Conservation (phyloP, 257 asterid genomes). For the Craterostigma plantagineum region DNA sequence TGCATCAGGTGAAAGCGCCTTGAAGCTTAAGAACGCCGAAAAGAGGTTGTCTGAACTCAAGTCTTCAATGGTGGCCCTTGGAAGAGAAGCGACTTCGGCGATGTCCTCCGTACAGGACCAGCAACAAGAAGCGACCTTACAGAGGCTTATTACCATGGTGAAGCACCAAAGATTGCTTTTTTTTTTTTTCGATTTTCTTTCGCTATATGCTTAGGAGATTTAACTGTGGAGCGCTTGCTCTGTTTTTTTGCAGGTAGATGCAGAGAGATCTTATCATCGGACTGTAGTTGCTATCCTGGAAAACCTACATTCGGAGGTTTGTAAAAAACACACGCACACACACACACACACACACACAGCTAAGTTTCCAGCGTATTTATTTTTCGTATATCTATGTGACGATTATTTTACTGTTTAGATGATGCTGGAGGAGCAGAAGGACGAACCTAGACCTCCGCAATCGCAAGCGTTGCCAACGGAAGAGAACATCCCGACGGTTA, state of each 20-base stretch:
- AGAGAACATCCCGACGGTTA: slow-evolving; percentile 15
- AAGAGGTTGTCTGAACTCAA: slow-evolving; percentile 53
- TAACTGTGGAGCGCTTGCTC: neutral
- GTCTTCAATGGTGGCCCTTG: slow-evolving; percentile 65
- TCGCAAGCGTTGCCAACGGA: slow-evolving; percentile 21
- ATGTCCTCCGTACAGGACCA: slow-evolving; percentile 78
- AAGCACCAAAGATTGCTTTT: too few species aligned
- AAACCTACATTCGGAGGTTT: slow-evolving; percentile 73
- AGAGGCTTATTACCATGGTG: slow-evolving; percentile 71
- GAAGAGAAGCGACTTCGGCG: slow-evolving; percentile 83
- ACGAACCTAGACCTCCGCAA: slow-evolving; percentile 26
- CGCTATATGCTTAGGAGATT: neutral
- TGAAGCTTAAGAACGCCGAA: slow-evolving; percentile 69
- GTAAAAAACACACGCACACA: neutral
- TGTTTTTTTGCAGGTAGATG: slow-evolving; percentile 55
- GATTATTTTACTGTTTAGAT: slow-evolving; percentile 29
- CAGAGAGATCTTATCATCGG: slow-evolving; percentile 85
- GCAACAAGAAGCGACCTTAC: slow-evolving; percentile 65
- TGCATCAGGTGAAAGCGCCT: slow-evolving; percentile 47
- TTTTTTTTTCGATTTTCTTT: neutral
- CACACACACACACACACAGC: neutral
- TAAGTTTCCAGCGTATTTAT: too few species aligned
- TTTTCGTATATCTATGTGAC: slow-evolving; percentile 3
- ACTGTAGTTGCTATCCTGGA: slow-evolving; percentile 53
- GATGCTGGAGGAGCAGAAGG: slow-evolving; percentile 47